These are phyloP conservation scores for Diaporthe caulivora DNA, from an alignment of 2,329 filamentous ascomycete genomes.

Conservation along the genomic window DNA sequence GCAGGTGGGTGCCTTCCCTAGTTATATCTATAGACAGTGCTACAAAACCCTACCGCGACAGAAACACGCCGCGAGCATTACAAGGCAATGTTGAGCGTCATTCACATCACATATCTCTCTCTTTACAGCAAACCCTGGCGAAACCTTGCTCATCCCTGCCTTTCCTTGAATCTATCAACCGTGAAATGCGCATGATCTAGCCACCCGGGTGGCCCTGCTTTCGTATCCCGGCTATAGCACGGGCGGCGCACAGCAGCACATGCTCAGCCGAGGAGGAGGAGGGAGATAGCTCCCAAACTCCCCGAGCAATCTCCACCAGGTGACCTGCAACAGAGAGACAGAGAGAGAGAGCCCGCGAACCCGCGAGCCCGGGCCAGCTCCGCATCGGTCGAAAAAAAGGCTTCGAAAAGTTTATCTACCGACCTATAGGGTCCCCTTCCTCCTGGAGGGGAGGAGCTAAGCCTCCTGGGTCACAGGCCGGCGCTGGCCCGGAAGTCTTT, in stretches of 20 bases:
- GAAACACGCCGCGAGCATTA: slow-evolving; percentile 4
- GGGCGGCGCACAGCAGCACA: background rate
- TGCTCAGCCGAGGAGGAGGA: background rate
- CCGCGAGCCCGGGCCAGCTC: slow-evolving; percentile 16
- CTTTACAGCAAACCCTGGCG: background rate
- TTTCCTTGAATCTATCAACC: background rate
- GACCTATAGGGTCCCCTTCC: background rate
- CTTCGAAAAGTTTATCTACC: slow-evolving; percentile 1
- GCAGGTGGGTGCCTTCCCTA: background rate
- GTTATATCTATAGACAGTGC: background rate
- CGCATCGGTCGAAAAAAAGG: slow-evolving; percentile 12
- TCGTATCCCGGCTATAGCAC: background rate
- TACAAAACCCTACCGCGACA: background rate
- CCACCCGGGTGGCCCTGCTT: background rate
- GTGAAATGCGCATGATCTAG: background rate
- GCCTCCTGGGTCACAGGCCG: slow-evolving; percentile 22
- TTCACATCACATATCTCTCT: background rate
- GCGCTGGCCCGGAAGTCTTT: slow-evolving; percentile 11
- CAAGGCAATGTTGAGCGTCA: slow-evolving; percentile 1
- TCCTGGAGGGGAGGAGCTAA: slow-evolving; percentile 1
- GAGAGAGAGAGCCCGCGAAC: no score
- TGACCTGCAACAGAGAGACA: background rate
- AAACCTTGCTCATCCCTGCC: background rate
- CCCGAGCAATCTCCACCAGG: slow-evolving; percentile 17
- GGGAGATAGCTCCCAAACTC: background rate